Percentiles rank a stretch among this genome's conserved stretches.
These are phyloP conservation scores for Penicillium verhagenii DNA, from an alignment of 495 filamentous ascomycete species.

Conservation along the genomic window DNA sequence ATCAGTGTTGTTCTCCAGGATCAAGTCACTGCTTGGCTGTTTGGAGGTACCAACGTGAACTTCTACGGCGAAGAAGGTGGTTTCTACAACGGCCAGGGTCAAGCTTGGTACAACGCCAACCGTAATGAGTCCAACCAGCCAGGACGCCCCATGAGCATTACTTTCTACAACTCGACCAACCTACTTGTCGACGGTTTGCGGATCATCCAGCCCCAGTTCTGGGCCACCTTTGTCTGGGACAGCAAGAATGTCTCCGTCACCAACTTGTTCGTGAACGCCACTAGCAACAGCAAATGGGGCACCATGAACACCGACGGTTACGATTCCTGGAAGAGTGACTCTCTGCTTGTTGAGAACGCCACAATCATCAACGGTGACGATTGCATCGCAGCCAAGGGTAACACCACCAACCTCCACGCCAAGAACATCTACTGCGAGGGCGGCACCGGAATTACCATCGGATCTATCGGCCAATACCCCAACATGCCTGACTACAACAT, in stretches of 20 bases:
- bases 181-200: constrained; percentile 28
- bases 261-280: constrained; percentile 46
- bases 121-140: constrained; percentile 38
- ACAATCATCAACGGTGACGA: constrained; percentile 40
- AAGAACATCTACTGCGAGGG: constrained; percentile 32
- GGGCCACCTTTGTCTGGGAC: constrained; percentile 38
- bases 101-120: constrained; percentile 42
- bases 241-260: constrained; percentile 33
- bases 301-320: constrained; percentile 41
- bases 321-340: constrained; percentile 32
- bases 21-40: constrained; percentile 48
- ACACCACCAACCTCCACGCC: constrained; percentile 38
- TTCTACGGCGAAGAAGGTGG: constrained; percentile 39
- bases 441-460: constrained; percentile 36
- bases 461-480: constrained; percentile 45
- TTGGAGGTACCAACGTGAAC: constrained; percentile 40
- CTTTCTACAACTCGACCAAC: constrained; percentile 37
- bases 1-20: constrained; percentile 45
- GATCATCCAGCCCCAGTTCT: constrained; percentile 47
- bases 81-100: constrained; percentile 46
- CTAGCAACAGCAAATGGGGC: constrained; percentile 23
- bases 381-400: constrained; percentile 38
- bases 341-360: constrained; percentile 31
- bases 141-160: constrained; percentile 42
- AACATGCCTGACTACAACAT: constrained; percentile 23